Conservation (phyloP, 306 rosid genomes). For the Adenanthera pavonina region DNA sequence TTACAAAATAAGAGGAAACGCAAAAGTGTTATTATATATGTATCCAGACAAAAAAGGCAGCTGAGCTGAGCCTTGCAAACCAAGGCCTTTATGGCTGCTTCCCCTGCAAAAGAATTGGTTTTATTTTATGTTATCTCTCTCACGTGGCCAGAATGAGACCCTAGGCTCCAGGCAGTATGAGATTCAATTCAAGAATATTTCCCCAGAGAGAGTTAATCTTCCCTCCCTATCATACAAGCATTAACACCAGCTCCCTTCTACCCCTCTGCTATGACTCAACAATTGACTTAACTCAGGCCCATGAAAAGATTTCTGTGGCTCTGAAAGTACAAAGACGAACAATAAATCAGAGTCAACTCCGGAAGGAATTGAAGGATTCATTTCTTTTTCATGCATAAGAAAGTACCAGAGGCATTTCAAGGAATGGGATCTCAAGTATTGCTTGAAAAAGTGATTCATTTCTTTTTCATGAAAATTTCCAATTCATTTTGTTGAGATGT, state of each 20-base stretch:
- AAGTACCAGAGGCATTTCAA: neutral
- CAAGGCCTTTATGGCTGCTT: constrained; percentile 3
- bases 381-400: constrained; percentile 25
- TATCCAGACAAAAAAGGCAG: constrained; percentile 8
- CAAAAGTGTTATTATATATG: neutral
- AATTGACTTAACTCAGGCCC: constrained; percentile 27
- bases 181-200: constrained; percentile 18
- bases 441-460: constrained; percentile 2
- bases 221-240: constrained; percentile 12
- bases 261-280: constrained; percentile 19
- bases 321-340: constrained; percentile 10
- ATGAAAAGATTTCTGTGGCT: constrained; percentile 32
- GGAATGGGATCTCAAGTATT: constrained; percentile 12
- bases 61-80: constrained; percentile 3
- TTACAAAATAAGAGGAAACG: neutral
- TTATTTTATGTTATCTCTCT: neutral
- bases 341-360: constrained; percentile 1
- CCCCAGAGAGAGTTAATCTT: constrained; percentile 19
- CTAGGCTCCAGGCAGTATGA: neutral
- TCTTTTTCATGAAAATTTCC: neutral
- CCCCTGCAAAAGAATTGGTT: neutral
- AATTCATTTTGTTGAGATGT: neutral
- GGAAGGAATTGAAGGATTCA: constrained; percentile 10
- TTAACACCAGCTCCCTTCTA: constrained; percentile 1
- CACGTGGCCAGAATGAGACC: neutral